Evolutionary conservation across 2,329 filamentous ascomycete species (phyloP), one percentile per base, ranked within the genome.

Genomic region (Botrytis pseudocinerea): DNA sequence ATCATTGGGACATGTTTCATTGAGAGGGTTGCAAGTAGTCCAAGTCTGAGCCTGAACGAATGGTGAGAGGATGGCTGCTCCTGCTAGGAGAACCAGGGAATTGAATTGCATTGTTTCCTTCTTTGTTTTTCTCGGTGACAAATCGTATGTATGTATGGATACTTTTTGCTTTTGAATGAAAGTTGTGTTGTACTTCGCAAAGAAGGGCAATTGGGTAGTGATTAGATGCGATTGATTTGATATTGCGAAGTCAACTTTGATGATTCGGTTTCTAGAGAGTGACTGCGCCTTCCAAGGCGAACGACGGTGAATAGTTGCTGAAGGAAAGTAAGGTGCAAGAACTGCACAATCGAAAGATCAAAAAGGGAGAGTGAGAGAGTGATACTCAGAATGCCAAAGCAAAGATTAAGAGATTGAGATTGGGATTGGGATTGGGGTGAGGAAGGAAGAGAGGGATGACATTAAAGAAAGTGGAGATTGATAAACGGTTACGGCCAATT

Each of bases 1-100:
- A 81, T 96, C 88, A 59, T 89, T 82, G 1, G 92, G 89, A 81
- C 94, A 97, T 76, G 84, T 89, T 74, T 84, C 82, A 76, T 94
- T 87, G 79, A 91, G 85, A 8, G 95, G 95, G 80, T 97, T 91
- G 85, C 95, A 98, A 60, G 86, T 82, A 12, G 93, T 94, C 72
- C 83, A 89, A 46, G 94, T 94, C 82, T 98, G 95, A 66, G 92
- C 94, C 54, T 86, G 77, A 65, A 85, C 84, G 61, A 87, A 82
- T 72, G 87, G 79, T n/a, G 76, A 51, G 42, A 77, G 66, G 32
- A 72, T 54, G n/a, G 73, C 61, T 35, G 72, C 71, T 75, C 75
- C 75, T 14, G 73, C 54, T 44, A 79, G 74, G 73, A 79, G 72
- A 12, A 74, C 59, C 38, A 72, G 46, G 32, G 65, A 70, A 59